Percentiles rank a stretch among this genome's conserved stretches.
Evolutionary conservation across 2,329 filamentous ascomycete species (phyloP).

Genomic region (Arthroderma sp.): DNA sequence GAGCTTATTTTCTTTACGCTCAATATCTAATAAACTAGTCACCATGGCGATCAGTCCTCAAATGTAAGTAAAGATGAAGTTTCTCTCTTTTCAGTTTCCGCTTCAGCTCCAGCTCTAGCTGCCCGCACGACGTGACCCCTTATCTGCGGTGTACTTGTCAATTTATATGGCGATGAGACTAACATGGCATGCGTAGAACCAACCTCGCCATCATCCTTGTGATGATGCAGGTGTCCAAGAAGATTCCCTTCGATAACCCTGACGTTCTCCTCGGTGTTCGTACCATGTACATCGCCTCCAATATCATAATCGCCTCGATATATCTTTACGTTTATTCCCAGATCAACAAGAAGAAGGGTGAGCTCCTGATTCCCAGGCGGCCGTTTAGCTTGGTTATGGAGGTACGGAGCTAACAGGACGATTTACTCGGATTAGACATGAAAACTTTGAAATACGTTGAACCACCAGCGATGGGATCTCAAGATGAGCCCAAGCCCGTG

Average conservation of each 20-base stretch:
- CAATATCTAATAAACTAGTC: slow-evolving; percentile 1
- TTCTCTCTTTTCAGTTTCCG: not conserved
- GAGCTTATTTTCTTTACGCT: too few species aligned
- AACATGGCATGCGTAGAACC: slow-evolving; percentile 43
- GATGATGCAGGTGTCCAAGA: slow-evolving; percentile 98
- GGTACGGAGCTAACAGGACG: not conserved
- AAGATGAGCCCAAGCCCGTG: slow-evolving; percentile 88
- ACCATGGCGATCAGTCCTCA: slow-evolving; percentile 16
- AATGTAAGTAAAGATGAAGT: slow-evolving; percentile 12
- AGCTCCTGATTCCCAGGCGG: slow-evolving; percentile 17
- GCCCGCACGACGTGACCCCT: not conserved
- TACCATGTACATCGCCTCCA: slow-evolving; percentile 52
- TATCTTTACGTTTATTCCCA: slow-evolving; percentile 74
- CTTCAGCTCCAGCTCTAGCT: not conserved
- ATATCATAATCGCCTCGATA: slow-evolving; percentile 70
- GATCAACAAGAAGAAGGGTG: slow-evolving; percentile 97
- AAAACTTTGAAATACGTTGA: slow-evolving; percentile 98
- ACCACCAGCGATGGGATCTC: slow-evolving; percentile 80
- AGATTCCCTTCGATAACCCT: slow-evolving; percentile 86
- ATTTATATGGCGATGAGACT: slow-evolving; percentile 1
- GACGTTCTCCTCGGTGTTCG: slow-evolving; percentile 52
- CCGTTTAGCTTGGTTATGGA: not conserved
- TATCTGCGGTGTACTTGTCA: not conserved
- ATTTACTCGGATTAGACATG: slow-evolving; percentile 49
- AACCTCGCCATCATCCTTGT: slow-evolving; percentile 90